Base-by-base conservation (phyloP, 139 green algal genomes). In the Mesotaenium endlicherianum region DNA sequence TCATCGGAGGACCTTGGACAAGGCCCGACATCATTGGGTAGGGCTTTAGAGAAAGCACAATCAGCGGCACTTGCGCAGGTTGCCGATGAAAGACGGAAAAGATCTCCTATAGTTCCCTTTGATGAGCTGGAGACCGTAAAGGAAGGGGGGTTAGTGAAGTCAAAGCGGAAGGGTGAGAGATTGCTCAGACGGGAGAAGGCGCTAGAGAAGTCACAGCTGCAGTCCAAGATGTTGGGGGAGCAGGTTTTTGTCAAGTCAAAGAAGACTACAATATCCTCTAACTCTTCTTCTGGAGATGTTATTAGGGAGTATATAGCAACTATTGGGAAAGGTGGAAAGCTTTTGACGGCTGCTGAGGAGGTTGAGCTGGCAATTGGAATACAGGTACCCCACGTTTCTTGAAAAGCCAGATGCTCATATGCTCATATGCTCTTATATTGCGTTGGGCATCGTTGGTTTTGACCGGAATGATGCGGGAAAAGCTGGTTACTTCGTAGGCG, bases 261-360 rank as follows among this genome's bases (percentile, higher is more conserved):
- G n/a, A n/a, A n/a, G n/a, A n/a, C n/a, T n/a, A n/a, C n/a, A n/a
- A n/a, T n/a, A n/a, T n/a, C n/a, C n/a, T n/a, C n/a, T n/a, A n/a
- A n/a, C n/a, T n/a, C n/a, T n/a, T n/a, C n/a, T n/a, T n/a, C n/a
- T n/a, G n/a, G n/a, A n/a, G n/a, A n/a, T n/a, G n/a, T n/a, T n/a
- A n/a, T n/a, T n/a, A n/a, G n/a, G n/a, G n/a, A n/a, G n/a, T n/a
- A n/a, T n/a, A n/a, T n/a, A n/a, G n/a, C n/a, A n/a, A n/a, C n/a
- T n/a, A n/a, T 72, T 72, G 60, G 60, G 11, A 72, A 72, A 38
- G 41, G 36, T 38, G n/a, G n/a, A n/a, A 83, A 70, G 69, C 86
- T 97, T 71, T 83, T 97, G 20, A 89, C 87, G 0, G 85, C 67
- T 1, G 92, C 93, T 0, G 74, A 95, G 86, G 95, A 98, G 89